phyloP scores from a whole-genome alignment of 176 grass and related monocot species.

The Eleusine coracana region DNA sequence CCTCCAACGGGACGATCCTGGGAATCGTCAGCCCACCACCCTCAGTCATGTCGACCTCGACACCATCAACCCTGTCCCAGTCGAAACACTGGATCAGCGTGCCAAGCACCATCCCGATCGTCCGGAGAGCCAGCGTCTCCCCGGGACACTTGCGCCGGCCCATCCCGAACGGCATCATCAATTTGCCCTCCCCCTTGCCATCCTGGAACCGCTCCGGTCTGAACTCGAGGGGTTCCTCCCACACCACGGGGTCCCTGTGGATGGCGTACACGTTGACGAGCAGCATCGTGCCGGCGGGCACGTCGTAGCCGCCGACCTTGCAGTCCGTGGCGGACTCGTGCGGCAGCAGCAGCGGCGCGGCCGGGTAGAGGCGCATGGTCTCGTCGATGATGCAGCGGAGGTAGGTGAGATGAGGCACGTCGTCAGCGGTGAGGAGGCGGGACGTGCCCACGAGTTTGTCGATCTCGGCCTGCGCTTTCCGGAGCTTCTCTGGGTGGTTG shows the following conservation, averaged over 20 bases:
- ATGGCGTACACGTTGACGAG: slow-evolving; percentile 69
- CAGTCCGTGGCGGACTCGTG: slow-evolving; percentile 55
- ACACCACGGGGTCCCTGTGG: slow-evolving; percentile 51
- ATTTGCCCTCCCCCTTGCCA: not conserved
- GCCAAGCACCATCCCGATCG: slow-evolving; percentile 42
- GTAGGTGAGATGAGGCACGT: slow-evolving; percentile 54
- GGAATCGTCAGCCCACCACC: slow-evolving; percentile 43
- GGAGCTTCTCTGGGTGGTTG: slow-evolving; percentile 59
- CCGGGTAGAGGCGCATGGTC: slow-evolving; percentile 68
- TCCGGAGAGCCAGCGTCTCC: slow-evolving; percentile 57
- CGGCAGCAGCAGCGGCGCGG: slow-evolving; percentile 55
- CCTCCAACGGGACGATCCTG: slow-evolving; percentile 51
- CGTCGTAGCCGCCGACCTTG: slow-evolving; percentile 65
- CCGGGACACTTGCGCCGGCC: slow-evolving; percentile 69
- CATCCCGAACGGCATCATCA: slow-evolving; percentile 70
- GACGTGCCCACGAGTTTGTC: slow-evolving; percentile 38
- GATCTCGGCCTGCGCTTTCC: slow-evolving; percentile 55
- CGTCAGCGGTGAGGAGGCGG: slow-evolving; percentile 49
- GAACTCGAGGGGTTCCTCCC: slow-evolving; percentile 51
- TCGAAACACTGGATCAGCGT: slow-evolving; percentile 76
- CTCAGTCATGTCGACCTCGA: slow-evolving; percentile 60
- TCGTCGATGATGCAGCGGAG: slow-evolving; percentile 64
- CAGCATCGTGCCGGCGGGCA: slow-evolving; percentile 54
- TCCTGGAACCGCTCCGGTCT: slow-evolving; percentile 60
- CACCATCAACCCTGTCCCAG: slow-evolving; percentile 40